Evolutionary conservation across 176 grass and related monocot genomes (phyloP).

Genomic region (Rhynchospora pubera): DNA sequence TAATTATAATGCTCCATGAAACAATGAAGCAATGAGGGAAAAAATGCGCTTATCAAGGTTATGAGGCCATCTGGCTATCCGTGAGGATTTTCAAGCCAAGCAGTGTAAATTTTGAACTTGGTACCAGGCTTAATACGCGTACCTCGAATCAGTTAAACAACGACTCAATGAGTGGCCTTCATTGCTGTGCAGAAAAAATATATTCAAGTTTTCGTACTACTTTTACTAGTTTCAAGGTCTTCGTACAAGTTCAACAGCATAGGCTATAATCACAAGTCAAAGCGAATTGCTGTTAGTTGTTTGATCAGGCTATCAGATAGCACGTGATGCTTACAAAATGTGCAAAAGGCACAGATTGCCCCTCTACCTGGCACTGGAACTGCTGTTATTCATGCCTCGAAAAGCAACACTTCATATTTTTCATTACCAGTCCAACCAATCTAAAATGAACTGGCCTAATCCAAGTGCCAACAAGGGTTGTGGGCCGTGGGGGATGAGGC

Average conservation of each 20-base stretch:
- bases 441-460: too few species aligned
- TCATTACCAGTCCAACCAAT: too few species aligned
- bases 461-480: too few species aligned
- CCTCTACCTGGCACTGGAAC: too few species aligned
- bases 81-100: background rate
- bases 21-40: background rate
- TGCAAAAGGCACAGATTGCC: background rate
- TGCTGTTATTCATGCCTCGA: too few species aligned
- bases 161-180: too few species aligned
- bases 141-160: background rate
- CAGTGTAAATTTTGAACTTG: background rate
- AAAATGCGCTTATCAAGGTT: background rate
- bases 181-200: background rate
- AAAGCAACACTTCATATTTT: too few species aligned
- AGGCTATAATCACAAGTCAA: too few species aligned
- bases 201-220: background rate
- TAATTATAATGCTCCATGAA: background rate
- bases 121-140: background rate
- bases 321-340: background rate
- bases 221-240: background rate
- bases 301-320: background rate
- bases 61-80: background rate
- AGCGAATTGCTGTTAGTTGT: background rate
- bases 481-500: too few species aligned
- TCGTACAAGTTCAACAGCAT: background rate